These are phyloP conservation scores for Leucocoprinus leucothites DNA, from an alignment of 768 basidiomycete genomes.

Conservation along the genomic window DNA sequence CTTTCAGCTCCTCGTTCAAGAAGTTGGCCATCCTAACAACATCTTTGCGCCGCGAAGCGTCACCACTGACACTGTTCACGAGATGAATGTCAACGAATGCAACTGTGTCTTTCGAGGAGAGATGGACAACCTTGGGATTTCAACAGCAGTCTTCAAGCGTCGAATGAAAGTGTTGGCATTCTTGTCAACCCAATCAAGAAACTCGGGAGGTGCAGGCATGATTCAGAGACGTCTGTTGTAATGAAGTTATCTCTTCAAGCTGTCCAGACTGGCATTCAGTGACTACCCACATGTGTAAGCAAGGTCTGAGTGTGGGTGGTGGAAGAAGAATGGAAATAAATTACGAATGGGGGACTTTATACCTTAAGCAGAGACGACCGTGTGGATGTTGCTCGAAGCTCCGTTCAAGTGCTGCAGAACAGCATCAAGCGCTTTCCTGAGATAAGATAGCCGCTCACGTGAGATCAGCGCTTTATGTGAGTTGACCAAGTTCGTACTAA, in stretches of 20 bases:
- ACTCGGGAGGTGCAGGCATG: slow-evolving; percentile 50
- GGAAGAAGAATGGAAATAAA: neutral
- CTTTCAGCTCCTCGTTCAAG: slow-evolving; percentile 68
- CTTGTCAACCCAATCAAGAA: slow-evolving; percentile 56
- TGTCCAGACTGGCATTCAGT: no score
- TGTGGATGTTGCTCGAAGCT: no score
- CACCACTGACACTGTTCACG: slow-evolving; percentile 58
- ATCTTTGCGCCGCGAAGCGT: slow-evolving; percentile 66
- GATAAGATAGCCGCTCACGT: slow-evolving; percentile 3
- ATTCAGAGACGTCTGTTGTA: slow-evolving; percentile 4
- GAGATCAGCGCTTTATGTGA: neutral
- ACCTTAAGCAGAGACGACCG: neutral
- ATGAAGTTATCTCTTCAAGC: no score
- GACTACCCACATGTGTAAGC: neutral
- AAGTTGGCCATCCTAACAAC: slow-evolving; percentile 86
- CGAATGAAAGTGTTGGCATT: slow-evolving; percentile 75
- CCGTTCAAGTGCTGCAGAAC: no score
- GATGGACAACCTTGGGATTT: slow-evolving; percentile 73
- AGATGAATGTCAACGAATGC: slow-evolving; percentile 1
- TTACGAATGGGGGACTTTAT: slow-evolving; percentile 1
- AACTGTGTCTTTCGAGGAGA: slow-evolving; percentile 11
- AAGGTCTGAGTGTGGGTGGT: neutral
- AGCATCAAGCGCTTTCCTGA: no score
- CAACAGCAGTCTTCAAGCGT: slow-evolving; percentile 76
- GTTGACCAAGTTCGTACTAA: no score